These are phyloP conservation scores for Malus sieversii DNA, from an alignment of 306 rosid species.

Conservation along the genomic window DNA sequence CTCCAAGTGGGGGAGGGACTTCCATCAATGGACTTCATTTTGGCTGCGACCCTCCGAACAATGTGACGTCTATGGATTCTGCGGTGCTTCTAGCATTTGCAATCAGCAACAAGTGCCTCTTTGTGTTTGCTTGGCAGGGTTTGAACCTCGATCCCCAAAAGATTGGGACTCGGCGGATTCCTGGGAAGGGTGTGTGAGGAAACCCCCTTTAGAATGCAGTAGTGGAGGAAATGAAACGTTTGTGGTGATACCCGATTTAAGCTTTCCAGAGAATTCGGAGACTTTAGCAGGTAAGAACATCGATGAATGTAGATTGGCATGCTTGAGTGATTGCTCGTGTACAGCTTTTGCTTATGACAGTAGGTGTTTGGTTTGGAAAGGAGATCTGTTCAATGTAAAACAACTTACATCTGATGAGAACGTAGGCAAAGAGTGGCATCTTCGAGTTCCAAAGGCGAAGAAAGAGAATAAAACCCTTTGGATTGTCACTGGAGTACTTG, in stretches of 20 bases:
- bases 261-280: not conserved
- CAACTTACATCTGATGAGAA: not conserved
- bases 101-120: not conserved
- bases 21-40: not conserved
- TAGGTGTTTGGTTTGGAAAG: constrained; percentile 16
- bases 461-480: not conserved
- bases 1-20: constrained; percentile 4
- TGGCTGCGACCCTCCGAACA: constrained; percentile 6
- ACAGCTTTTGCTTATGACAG: constrained; percentile 12
- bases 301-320: constrained; percentile 8
- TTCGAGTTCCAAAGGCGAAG: constrained; percentile 1
- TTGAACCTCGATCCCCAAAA: not conserved
- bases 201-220: not conserved
- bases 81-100: constrained; percentile 22
- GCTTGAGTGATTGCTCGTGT: constrained; percentile 22
- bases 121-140: constrained; percentile 21
- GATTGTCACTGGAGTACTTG: constrained; percentile 1
- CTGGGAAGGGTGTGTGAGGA: constrained; percentile 18
- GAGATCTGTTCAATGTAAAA: not conserved
- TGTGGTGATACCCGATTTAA: not conserved
- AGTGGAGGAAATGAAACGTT: constrained; percentile 1
- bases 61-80: constrained; percentile 9
- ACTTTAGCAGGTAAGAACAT: not conserved
- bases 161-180: constrained; percentile 3
- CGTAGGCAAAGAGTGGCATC: not conserved